phyloP scores from a whole-genome alignment of 768 basidiomycete genomes.

The Lactifluus pinguis region DNA sequence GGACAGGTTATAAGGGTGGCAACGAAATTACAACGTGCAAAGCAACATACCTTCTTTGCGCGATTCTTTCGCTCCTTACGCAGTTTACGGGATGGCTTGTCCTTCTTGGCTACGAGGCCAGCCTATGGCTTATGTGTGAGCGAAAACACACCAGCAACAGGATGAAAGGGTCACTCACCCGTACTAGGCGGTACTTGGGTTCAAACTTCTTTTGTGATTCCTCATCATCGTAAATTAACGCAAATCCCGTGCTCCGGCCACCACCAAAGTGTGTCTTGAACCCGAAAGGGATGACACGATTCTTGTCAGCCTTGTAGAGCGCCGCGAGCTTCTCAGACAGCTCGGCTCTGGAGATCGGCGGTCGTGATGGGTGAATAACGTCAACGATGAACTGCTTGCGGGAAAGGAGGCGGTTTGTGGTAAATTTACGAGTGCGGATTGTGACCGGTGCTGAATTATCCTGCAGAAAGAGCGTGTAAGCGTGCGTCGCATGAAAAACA shows the following conservation, averaged over 20 bases:
- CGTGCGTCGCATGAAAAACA: conserved; percentile 14
- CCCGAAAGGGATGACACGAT: conserved; percentile 88
- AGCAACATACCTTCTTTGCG: conserved; percentile 83
- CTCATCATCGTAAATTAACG: conserved; percentile 95
- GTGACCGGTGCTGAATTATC: conserved; percentile 83
- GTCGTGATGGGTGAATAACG: conserved; percentile 88
- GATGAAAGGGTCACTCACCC: conserved; percentile 48
- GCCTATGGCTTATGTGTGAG: conserved; percentile 34
- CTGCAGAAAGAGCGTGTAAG: conserved; percentile 31
- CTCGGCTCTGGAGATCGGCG: conserved; percentile 90
- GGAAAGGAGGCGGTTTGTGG: conserved; percentile 94
- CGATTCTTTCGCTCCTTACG: conserved; percentile 99
- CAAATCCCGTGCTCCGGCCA: conserved; percentile 95
- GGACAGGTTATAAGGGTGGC: background rate
- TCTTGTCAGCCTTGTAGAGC: conserved; percentile 89
- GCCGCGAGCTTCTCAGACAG: conserved; percentile 86
- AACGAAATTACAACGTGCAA: background rate
- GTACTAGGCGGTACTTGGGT: conserved; percentile 88
- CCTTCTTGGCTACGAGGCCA: conserved; percentile 66
- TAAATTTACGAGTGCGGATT: conserved; percentile 97
- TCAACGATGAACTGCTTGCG: conserved; percentile 96
- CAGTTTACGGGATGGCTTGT: conserved; percentile 91
- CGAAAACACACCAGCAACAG: background rate
- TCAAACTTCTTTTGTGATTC: conserved; percentile 94
- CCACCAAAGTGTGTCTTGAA: conserved; percentile 97